Base-by-base conservation (phyloP, 345 rosid species). In the Eucalyptus regnans region DNA sequence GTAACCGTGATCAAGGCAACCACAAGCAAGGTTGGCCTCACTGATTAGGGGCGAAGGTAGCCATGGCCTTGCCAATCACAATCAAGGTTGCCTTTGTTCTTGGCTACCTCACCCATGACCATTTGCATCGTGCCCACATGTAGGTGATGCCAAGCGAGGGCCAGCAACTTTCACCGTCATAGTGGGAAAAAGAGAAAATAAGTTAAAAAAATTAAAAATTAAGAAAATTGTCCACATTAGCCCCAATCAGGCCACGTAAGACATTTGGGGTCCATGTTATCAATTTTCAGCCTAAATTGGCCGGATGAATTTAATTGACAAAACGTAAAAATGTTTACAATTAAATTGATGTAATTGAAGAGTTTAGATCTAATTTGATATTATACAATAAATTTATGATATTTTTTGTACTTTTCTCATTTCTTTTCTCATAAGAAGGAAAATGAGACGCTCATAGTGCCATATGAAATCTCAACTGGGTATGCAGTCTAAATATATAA, bases 241-340 rank as follows among this genome's bases (percentile, higher is more conserved):
- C 62, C 29, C 29, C 3, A 9, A 23, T 23, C 5, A 22, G 3
- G 62, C 29, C 11, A 56, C 6, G 6, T 56, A 1, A 10, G 62
- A 56, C 12, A 22, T 22, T 10, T 1, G 0, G 1, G 29, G 12
- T 56, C 3, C 6, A 56, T 10, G 29, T 56, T 22, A 56, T 56
- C 29, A 56, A 56, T 23, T 56, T 56, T 56, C 2, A 56, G 13
- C 29, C 3, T 56, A 56, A 56, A 56, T 56, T 23, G 62, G 1
- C 6, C 6, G 13, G 6, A 23, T 56, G 12, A 25, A 56, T 11
- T 22, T 56, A 56, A 56, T 56, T 56, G 62, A 25, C 29, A 56
- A 56, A 56, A 9, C 0, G 0, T 56, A 22, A 56, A 56, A 56
- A 56, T 23, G 6, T 56, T 56, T 56, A 56, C 3, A 6, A 23